Base-by-base conservation (phyloP, 2,329 filamentous ascomycete genomes). In the Talaromyces piceae region DNA sequence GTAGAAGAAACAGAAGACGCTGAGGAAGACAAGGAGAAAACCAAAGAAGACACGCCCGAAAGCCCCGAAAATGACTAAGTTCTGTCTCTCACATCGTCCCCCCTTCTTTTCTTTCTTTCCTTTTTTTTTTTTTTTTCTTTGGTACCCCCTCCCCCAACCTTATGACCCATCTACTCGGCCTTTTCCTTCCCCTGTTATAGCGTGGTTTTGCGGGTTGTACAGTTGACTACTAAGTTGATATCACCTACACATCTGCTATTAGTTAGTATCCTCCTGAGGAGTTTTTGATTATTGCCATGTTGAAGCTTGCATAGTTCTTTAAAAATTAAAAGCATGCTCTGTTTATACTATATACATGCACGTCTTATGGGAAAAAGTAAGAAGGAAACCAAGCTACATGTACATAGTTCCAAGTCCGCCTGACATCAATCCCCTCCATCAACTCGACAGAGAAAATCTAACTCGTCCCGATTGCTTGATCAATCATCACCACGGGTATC, bases 1-100 rank as follows among this genome's bases (percentile, higher is more conserved):
- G 78, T 81, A 30, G 45, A 52, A 13, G 46, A 53, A 11, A 12
- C 22, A 25, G 26, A 31, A 46, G 25, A 50, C 11, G 7, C 16
- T n/a, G 47, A 53, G 46, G 16, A 45, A 3, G 20, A 27, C 18
- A 18, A 27, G 4, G n/a, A 45, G n/a, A n/a, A n/a, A n/a, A n/a
- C n/a, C 44, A 20, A 27, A 26, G 11, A 45, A 30, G 28, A n/a
- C n/a, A n/a, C n/a, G 7, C 8, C 26, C 33, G 27, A 28, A 37
- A 39, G 13, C 20, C 33, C 33, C 16, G 33, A 37, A 27, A 13
- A 43, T 22, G 16, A 47, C 30, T 39, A 23, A 44, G 18, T 57
- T 54, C 30, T 44, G 44, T 48, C 28, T 53, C n/a, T n/a, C n/a
- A n/a, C n/a, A n/a, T n/a, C n/a, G n/a, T n/a, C n/a, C n/a, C n/a